Conservation (phyloP, 1,284 basidiomycete species). For the Taiwanofungus camphoratus region DNA sequence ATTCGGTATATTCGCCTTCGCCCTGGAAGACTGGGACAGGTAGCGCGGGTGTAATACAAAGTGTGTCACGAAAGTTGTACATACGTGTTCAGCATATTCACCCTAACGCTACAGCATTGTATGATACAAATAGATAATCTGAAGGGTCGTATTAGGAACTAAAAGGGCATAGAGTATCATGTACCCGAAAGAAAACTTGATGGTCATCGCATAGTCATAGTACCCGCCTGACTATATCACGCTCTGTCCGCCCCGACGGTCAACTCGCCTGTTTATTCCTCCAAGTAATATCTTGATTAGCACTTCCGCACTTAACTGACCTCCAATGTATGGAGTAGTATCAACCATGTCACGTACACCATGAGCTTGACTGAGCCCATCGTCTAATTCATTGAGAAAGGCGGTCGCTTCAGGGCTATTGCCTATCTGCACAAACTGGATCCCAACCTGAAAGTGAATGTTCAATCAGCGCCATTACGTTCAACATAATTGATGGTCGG, state of each 20-base stretch:
- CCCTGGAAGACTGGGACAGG: constrained; percentile 76
- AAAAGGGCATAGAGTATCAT: no score
- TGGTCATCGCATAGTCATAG: not conserved
- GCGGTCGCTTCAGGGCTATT: constrained; percentile 36
- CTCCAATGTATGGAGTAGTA: constrained; percentile 44
- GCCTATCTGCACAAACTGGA: constrained; percentile 63
- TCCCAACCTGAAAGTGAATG: constrained; percentile 36
- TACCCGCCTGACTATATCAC: constrained; percentile 8
- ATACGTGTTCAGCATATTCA: not conserved
- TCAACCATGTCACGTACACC: constrained; percentile 49
- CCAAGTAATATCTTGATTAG: constrained; percentile 51
- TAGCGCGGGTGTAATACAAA: constrained; percentile 12
- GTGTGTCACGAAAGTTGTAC: not conserved
- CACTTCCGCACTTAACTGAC: constrained; percentile 35
- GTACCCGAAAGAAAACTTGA: not conserved
- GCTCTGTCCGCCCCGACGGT: constrained; percentile 31
- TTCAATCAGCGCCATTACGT: not conserved
- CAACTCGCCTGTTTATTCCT: constrained; percentile 52
- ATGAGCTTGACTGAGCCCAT: constrained; percentile 33
- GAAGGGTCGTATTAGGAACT: no score
- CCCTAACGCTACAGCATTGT: not conserved
- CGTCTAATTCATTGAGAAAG: constrained; percentile 44
- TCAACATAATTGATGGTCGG: not conserved
- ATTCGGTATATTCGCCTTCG: constrained; percentile 72
- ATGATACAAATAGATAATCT: not conserved